Percentiles rank a stretch among this genome's conserved stretches.
phyloP scores from a whole-genome alignment of 148 eudicot species.

The Fagopyrum homotropicum region DNA sequence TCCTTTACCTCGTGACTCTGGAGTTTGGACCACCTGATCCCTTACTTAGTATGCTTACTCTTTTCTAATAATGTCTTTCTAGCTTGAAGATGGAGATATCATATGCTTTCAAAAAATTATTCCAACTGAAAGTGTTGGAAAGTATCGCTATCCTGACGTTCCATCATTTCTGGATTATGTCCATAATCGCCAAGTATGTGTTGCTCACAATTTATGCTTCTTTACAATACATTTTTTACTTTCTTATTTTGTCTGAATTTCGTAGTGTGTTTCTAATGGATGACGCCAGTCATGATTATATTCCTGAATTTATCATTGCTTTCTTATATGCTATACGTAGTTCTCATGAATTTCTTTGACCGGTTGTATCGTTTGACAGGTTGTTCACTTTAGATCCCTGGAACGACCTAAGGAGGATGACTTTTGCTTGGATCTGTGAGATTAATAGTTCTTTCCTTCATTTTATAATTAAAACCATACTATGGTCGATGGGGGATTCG shows the following conservation, averaged over 20 bases:
- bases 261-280: background rate
- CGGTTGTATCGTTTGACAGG: slow-evolving; percentile 28
- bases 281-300: background rate
- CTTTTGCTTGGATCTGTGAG: slow-evolving; percentile 81
- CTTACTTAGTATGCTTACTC: background rate
- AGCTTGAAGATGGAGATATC: slow-evolving; percentile 46
- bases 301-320: background rate
- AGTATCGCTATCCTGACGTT: slow-evolving; percentile 32
- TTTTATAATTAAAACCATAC: background rate
- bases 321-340: background rate
- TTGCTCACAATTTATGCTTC: background rate
- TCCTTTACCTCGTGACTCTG: background rate
- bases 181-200: slow-evolving; percentile 34
- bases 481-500: background rate
- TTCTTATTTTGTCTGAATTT: background rate
- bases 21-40: background rate
- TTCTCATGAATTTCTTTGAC: background rate
- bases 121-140: slow-evolving; percentile 20
- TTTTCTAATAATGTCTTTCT: slow-evolving; percentile 6
- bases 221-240: background rate
- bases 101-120: slow-evolving; percentile 33
- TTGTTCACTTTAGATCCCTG: slow-evolving; percentile 77
- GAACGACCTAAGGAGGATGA: slow-evolving; percentile 94
- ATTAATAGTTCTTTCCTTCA: background rate
- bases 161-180: slow-evolving; percentile 39